Conservation (phyloP, 2,329 filamentous ascomycete genomes). For the Trichoderma atroviride region DNA sequence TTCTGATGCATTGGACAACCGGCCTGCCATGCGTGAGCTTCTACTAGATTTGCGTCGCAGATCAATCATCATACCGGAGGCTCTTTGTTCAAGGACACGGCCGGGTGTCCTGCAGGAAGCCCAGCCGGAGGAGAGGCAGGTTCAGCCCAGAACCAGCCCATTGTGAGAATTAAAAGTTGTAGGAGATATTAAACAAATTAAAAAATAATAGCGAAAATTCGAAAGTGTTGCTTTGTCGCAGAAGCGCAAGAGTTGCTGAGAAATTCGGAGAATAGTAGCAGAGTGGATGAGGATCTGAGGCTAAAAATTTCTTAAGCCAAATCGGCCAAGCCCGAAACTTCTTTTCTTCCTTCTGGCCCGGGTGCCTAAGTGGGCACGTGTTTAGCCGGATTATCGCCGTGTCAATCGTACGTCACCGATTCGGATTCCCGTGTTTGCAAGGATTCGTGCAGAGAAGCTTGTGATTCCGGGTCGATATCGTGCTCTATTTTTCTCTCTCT, state of each 20-base stretch:
- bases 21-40: constrained; percentile 43
- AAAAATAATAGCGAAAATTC: background rate
- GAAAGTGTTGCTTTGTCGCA: background rate
- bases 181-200: background rate
- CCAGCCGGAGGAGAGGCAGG: constrained; percentile 41
- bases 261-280: constrained; percentile 5
- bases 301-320: constrained; percentile 27
- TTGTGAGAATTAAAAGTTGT: constrained; percentile 35
- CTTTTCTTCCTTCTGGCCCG: constrained; percentile 7
- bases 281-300: background rate
- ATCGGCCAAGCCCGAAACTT: constrained; percentile 23
- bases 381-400: constrained; percentile 36
- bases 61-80: constrained; percentile 39
- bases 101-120: constrained; percentile 40
- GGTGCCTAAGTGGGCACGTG: constrained; percentile 28
- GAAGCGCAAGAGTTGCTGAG: background rate
- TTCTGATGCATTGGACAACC: constrained; percentile 62
- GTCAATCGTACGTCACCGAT: constrained; percentile 31
- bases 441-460: constrained; percentile 12
- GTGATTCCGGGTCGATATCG: constrained; percentile 12
- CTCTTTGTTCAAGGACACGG: constrained; percentile 34
- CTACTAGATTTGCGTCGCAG: background rate
- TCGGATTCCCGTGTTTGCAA: constrained; percentile 6
- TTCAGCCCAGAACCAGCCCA: constrained; percentile 69
- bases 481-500: background rate